A percentile compares a stretch with the other conserved stretches of the same genome.
Conservation (phyloP, 177 flowering plant species). For the Vitis hybrid region DNA sequence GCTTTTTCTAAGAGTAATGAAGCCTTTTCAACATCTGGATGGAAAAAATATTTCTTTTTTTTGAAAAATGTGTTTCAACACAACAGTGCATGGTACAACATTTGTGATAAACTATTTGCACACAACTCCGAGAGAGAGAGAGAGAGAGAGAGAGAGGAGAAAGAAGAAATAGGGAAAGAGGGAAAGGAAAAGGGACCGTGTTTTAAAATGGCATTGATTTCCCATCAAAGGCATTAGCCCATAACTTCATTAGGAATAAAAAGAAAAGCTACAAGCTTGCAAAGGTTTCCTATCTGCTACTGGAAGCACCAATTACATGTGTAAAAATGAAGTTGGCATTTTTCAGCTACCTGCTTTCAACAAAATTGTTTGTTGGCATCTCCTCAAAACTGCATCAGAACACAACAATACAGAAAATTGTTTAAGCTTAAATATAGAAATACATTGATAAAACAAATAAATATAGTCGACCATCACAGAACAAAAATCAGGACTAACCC, state of each 20-base stretch:
- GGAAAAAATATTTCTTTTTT: background rate
- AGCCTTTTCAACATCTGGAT: background rate
- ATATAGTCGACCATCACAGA: background rate
- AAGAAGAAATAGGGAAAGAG: no score
- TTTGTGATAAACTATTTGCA: background rate
- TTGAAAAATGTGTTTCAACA: background rate
- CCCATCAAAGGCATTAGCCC: no score
- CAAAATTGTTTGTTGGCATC: constrained; percentile 96
- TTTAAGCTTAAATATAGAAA: constrained; percentile 2
- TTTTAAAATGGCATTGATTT: no score
- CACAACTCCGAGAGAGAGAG: no score
- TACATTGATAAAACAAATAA: background rate
- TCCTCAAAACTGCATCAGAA: constrained; percentile 80
- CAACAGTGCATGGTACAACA: background rate
- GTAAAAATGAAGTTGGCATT: background rate
- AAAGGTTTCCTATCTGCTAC: background rate
- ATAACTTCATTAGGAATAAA: no score
- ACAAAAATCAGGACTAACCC: constrained; percentile 49
- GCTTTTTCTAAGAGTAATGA: background rate
- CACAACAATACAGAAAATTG: background rate
- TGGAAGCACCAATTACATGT: background rate
- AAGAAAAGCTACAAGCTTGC: no score
- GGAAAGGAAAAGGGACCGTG: no score
- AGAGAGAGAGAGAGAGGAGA: no score
- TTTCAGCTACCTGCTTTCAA: constrained; percentile 81